Conservation (phyloP, 1,139 yeast species). For the Pichia sp. region DNA sequence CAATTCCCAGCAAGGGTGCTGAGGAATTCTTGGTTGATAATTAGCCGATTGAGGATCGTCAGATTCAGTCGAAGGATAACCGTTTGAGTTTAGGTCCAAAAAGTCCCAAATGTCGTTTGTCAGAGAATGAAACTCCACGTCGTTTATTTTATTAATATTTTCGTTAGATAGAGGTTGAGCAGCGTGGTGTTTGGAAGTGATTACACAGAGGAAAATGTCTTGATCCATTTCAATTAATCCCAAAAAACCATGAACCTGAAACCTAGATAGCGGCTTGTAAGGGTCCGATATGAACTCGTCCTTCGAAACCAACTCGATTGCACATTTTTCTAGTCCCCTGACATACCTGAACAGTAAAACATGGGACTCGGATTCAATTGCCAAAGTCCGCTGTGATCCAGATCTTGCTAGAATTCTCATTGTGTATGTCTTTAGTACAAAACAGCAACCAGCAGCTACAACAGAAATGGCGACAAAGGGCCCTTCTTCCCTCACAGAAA, state of each 20-base stretch:
- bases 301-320: slow-evolving; percentile 43
- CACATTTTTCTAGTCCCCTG: slow-evolving; percentile 32
- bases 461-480: too few relatives aligned
- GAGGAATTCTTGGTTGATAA: slow-evolving; percentile 28
- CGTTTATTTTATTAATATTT: slow-evolving; percentile 68
- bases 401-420: background rate
- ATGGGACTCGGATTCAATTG: slow-evolving; percentile 41
- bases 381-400: slow-evolving; percentile 39
- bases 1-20: slow-evolving; percentile 81
- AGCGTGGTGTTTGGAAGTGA: slow-evolving; percentile 68
- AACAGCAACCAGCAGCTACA: too few relatives aligned
- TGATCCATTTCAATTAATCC: slow-evolving; percentile 69
- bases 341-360: slow-evolving; percentile 41
- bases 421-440: too few relatives aligned
- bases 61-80: slow-evolving; percentile 40
- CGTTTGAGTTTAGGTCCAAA: slow-evolving; percentile 53
- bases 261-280: slow-evolving; percentile 38
- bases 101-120: slow-evolving; percentile 75
- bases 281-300: slow-evolving; percentile 27
- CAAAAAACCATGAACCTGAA: slow-evolving; percentile 64
- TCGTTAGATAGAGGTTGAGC: slow-evolving; percentile 80
- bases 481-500: too few relatives aligned
- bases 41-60: slow-evolving; percentile 15
- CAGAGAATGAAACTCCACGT: slow-evolving; percentile 80
- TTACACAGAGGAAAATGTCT: slow-evolving; percentile 69